Evolutionary conservation across 768 basidiomycete species (phyloP), one percentile per base, ranked within the genome.

Genomic region (Lactifluus piperatus): DNA sequence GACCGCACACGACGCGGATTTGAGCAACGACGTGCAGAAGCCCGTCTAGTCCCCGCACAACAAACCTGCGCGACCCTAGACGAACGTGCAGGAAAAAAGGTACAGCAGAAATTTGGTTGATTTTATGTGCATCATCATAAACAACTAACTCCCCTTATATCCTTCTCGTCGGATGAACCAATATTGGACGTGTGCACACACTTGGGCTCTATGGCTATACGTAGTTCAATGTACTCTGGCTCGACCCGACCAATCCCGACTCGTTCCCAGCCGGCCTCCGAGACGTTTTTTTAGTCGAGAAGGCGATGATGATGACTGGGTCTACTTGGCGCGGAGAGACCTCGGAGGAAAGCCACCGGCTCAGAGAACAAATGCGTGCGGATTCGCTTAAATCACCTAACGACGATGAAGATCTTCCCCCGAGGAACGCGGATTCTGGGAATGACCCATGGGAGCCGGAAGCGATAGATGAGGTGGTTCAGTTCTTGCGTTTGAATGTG

Each of bases 201-300:
- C 30, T 8, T 8, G 30, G 5, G 11, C 34, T n/a, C n/a, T n/a
- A n/a, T n/a, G n/a, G n/a, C n/a, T n/a, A 14, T 45, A 27, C 24
- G 45, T 66, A 94, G 91, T 91, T 91, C 71, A 91, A 92, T 66
- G 81, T 87, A 32, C 74, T 91, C 27, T 90, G 86, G 83, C 75
- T 94, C 54, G 81, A 91, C 67, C 84, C 88, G 2, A 74, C 76
- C 55, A 77, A 84, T 66, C 71, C 73, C 7, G 80, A 84, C 39
- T 74, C 86, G 30, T 83, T 91, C 67, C 89, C 91, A 16, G 68
- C 75, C 24, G 84, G 81, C 7, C 72, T 94, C 43, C 69, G 82
- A 56, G 82, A 87, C 24, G 80, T 79, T 2, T 11, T 34, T 8
- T 67, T 91, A 64, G 75, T 81, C 39, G 73, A 74, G 44, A 67